A percentile compares a stretch with the other conserved stretches of the same genome.
Conservation (phyloP, 139 green algal genomes). For the Pleodorina starrii region DNA sequence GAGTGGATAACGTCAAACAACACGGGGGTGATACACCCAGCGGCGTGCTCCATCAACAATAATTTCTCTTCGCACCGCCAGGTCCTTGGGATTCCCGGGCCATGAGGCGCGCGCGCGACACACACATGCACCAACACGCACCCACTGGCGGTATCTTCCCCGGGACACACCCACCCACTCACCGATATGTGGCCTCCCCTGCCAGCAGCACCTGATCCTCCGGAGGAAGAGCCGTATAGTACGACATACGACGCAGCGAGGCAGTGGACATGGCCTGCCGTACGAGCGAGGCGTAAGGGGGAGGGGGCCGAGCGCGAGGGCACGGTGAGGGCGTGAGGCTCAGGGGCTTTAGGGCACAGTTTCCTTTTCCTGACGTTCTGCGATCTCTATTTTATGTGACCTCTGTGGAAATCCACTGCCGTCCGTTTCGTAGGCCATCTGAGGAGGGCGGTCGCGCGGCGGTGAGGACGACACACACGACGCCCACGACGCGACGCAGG, state of each 20-base stretch:
- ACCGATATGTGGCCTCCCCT: slow-evolving; percentile 15
- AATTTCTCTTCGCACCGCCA: too few species aligned
- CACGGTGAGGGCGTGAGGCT: background rate
- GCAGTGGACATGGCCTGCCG: slow-evolving; percentile 8
- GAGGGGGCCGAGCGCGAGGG: background rate
- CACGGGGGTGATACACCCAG: too few species aligned
- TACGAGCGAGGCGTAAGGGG: background rate
- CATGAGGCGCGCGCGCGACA: too few species aligned
- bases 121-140: background rate
- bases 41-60: too few species aligned
- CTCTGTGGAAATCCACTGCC: background rate
- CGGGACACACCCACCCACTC: background rate
- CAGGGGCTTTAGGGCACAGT: background rate
- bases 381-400: background rate
- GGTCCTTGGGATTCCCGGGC: too few species aligned
- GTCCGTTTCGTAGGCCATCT: background rate
- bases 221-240: slow-evolving; percentile 25
- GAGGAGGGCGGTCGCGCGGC: too few species aligned
- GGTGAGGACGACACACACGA: too few species aligned
- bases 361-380: background rate
- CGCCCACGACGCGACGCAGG: too few species aligned
- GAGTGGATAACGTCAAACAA: too few species aligned
- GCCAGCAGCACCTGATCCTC: background rate
- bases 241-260: background rate
- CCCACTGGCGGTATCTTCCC: background rate